phyloP scores from a whole-genome alignment of 495 filamentous ascomycete species.

The Mycothermus thermophilus region DNA sequence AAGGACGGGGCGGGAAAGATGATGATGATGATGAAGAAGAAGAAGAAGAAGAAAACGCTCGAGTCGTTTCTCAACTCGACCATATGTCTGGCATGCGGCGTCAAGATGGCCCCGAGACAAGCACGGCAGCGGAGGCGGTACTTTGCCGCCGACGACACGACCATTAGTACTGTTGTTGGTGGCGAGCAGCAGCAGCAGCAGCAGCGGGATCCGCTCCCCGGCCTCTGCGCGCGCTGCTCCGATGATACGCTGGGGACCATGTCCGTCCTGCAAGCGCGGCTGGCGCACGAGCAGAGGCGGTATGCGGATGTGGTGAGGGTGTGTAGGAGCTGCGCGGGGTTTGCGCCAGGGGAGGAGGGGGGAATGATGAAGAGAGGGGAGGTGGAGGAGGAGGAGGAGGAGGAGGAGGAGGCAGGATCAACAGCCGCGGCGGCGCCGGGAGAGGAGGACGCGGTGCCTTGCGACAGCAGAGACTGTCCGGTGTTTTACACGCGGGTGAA shows the following conservation, averaged over 20 bases:
- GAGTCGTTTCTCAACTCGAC: conserved; percentile 79
- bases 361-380: conserved; percentile 35
- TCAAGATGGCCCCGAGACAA: conserved; percentile 39
- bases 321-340: conserved; percentile 68
- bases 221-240: conserved; percentile 55
- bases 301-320: conserved; percentile 53
- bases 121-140: too few species aligned
- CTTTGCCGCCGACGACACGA: background rate
- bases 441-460: conserved; percentile 44
- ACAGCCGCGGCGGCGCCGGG: too few species aligned
- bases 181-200: too few species aligned
- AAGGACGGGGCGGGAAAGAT: too few species aligned
- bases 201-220: conserved; percentile 10
- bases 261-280: conserved; percentile 42
- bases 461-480: conserved; percentile 83
- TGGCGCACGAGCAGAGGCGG: conserved; percentile 50
- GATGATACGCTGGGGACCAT: conserved; percentile 42
- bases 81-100: conserved; percentile 62
- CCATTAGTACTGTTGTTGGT: background rate
- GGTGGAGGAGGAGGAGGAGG: too few species aligned
- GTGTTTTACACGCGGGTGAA: conserved; percentile 80
- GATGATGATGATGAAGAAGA: too few species aligned
- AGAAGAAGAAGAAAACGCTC: too few species aligned
- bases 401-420: too few species aligned
- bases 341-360: conserved; percentile 46